These are phyloP conservation scores for Allomyces javanicus DNA, from an alignment of 192 early-diverging fungal species.

Conservation along the genomic window DNA sequence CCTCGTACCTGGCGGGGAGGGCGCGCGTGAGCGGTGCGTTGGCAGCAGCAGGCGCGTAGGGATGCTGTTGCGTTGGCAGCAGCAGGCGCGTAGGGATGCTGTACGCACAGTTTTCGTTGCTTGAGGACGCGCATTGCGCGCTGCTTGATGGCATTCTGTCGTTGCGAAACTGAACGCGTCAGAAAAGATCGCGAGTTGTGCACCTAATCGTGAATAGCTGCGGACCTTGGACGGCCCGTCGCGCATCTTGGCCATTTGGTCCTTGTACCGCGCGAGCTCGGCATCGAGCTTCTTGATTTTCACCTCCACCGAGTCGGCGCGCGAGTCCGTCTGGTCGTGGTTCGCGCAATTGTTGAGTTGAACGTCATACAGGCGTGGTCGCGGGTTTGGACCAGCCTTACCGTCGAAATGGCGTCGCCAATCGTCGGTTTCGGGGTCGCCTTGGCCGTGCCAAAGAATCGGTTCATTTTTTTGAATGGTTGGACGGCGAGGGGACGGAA, in stretches of 20 bases:
- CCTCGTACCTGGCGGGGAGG: slow-evolving; percentile 44
- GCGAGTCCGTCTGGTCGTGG: slow-evolving; percentile 48
- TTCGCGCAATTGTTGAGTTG: not conserved
- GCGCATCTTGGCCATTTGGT: slow-evolving; percentile 87
- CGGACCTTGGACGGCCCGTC: slow-evolving; percentile 63
- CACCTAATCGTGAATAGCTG: not conserved
- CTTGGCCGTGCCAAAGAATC: slow-evolving; percentile 79
- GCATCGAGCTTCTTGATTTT: slow-evolving; percentile 89
- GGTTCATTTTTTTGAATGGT: slow-evolving; percentile 40
- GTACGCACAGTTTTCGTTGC: slow-evolving; percentile 68
- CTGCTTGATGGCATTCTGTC: slow-evolving; percentile 71
- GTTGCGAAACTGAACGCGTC: not conserved
- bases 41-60: no score
- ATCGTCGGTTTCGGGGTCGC: slow-evolving; percentile 71
- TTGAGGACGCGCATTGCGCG: slow-evolving; percentile 77
- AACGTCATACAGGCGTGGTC: not conserved
- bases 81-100: not conserved
- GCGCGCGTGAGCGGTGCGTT: no score
- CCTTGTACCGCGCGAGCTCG: slow-evolving; percentile 71
- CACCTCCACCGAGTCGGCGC: slow-evolving; percentile 72
- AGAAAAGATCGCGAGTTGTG: not conserved
- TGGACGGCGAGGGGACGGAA: not conserved
- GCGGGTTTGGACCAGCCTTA: slow-evolving; percentile 10
- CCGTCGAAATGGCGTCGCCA: slow-evolving; percentile 59
- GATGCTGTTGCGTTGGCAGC: not conserved